Conservation (phyloP, 78 protist species). For the Planoprotostelium fungivorum region DNA sequence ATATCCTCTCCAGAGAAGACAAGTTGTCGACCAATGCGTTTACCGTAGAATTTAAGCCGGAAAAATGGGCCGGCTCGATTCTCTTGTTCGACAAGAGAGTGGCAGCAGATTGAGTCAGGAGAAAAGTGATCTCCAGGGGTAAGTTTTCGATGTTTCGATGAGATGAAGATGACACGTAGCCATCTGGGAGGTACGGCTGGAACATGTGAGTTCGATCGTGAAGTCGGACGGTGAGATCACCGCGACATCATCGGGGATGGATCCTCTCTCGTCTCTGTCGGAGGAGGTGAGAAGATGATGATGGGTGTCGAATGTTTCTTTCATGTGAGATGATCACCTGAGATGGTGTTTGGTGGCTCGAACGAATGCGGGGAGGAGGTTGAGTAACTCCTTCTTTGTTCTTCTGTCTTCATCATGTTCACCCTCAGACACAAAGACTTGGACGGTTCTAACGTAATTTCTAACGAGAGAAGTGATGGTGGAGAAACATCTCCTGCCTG, state of each 20-base stretch:
- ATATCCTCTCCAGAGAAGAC: neutral
- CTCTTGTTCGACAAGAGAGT: neutral
- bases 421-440: neutral
- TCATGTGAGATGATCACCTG: no score
- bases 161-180: neutral
- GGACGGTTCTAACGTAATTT: neutral
- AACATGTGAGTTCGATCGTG: neutral
- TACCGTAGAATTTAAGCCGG: neutral
- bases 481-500: neutral
- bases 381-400: neutral
- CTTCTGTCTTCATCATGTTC: neutral
- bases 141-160: neutral
- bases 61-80: neutral
- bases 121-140: neutral
- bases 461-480: neutral
- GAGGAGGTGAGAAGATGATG: no score
- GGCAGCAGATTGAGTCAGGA: neutral
- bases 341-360: neutral
- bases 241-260: neutral
- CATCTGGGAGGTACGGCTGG: neutral
- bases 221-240: neutral
- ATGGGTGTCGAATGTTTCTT: no score
- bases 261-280: neutral
- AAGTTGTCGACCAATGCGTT: neutral
- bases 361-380: neutral